phyloP scores from a whole-genome alignment of 2,329 filamentous ascomycete species.

The Leptographium radiaticola region DNA sequence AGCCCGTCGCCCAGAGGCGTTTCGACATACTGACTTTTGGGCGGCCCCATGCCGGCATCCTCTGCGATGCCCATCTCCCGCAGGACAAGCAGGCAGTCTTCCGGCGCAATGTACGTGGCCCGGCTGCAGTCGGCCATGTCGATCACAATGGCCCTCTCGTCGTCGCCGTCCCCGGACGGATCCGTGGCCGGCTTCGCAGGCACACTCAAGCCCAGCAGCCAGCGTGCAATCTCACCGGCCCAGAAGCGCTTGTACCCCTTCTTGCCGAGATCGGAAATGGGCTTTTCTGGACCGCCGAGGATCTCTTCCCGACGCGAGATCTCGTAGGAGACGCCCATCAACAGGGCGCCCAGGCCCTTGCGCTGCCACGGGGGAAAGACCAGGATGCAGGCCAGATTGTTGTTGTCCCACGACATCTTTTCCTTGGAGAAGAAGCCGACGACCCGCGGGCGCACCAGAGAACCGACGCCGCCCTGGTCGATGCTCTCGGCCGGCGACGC shows the following conservation, averaged over 20 bases:
- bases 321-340: slow-evolving; percentile 91
- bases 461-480: neutral
- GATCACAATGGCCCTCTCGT: slow-evolving; percentile 33
- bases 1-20: neutral
- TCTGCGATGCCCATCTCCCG: slow-evolving; percentile 66
- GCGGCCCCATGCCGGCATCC: slow-evolving; percentile 37
- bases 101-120: slow-evolving; percentile 69
- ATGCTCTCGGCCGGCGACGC: neutral
- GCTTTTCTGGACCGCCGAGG: slow-evolving; percentile 87
- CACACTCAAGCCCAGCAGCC: slow-evolving; percentile 34
- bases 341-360: slow-evolving; percentile 71
- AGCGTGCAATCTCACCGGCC: slow-evolving; percentile 72
- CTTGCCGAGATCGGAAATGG: slow-evolving; percentile 72
- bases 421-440: slow-evolving; percentile 99
- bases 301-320: slow-evolving; percentile 72
- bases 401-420: slow-evolving; percentile 97
- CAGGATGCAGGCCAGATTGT: slow-evolving; percentile 92
- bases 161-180: slow-evolving; percentile 5
- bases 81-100: slow-evolving; percentile 69
- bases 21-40: slow-evolving; percentile 10
- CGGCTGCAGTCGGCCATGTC: slow-evolving; percentile 60
- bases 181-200: slow-evolving; percentile 3
- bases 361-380: slow-evolving; percentile 94
- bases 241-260: slow-evolving; percentile 78
- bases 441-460: slow-evolving; percentile 28